Evolutionary conservation across 148 eudicot species (phyloP).

Genomic region (Silene latifolia): DNA sequence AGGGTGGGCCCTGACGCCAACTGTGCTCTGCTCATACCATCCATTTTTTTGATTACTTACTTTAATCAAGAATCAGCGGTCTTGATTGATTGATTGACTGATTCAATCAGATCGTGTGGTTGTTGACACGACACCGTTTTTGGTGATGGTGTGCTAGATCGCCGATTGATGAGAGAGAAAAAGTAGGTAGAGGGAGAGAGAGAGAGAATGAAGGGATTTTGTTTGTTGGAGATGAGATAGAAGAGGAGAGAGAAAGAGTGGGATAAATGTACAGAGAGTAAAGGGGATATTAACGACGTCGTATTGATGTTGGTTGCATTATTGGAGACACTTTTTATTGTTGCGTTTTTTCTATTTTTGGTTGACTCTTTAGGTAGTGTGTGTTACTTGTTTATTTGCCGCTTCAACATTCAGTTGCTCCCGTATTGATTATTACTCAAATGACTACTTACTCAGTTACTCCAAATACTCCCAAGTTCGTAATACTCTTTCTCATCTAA

Average conservation of each 20-base stretch:
- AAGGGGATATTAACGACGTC: conserved; percentile 13
- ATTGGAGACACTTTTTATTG: conserved; percentile 19
- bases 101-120: not conserved
- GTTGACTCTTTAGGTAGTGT: not conserved
- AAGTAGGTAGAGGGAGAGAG: not conserved
- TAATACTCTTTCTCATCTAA: too few species aligned
- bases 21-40: conserved; percentile 22
- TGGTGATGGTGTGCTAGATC: conserved; percentile 4
- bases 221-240: not conserved
- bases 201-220: not conserved
- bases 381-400: not conserved
- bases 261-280: not conserved
- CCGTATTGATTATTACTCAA: too few species aligned
- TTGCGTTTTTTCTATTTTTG: not conserved
- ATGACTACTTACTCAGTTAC: too few species aligned
- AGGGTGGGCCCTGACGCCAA: conserved; percentile 38
- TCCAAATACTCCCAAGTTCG: too few species aligned
- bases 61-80: too few species aligned
- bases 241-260: not conserved
- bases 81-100: not conserved
- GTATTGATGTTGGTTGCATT: conserved; percentile 20
- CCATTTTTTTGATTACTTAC: conserved; percentile 5
- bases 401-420: not conserved
- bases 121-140: not conserved
- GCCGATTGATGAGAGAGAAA: conserved; percentile 7